Base-by-base conservation (phyloP, 345 rosid genomes). In the Sisymbrium irio region DNA sequence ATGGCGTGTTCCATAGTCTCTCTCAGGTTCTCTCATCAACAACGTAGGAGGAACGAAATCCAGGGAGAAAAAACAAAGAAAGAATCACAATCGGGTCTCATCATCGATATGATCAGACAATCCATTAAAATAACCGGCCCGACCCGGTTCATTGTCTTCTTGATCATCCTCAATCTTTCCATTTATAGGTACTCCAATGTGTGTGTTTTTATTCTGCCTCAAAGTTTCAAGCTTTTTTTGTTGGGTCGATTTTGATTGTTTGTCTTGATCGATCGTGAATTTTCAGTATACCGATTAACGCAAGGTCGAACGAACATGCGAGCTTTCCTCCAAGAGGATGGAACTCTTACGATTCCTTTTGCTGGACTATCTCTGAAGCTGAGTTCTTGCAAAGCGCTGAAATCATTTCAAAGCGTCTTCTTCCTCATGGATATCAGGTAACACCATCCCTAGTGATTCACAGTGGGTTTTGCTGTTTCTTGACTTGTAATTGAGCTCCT, bases 311-410 rank as follows among this genome's bases (percentile, higher is more conserved):
- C 15, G 79, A 65, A 36, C 91, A 56, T 57, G 94, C 92, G 63
- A 77, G 82, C 79, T 71, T 71, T 37, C 99, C 99, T 28, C 97
- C 97, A 7, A 85, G 97, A 85, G 99, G 99, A 53, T 95, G 99
- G 97, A 95, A 89, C 57, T 86, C 99, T 0, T 95, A 95, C 22
- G 97, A 95, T 77, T 91, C 98, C 59, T 94, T 88, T 77, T 85
- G 88, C 77, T 95, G 99, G 99, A 85, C 82, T 4, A 61, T 91
- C 75, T 88, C 93, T 1, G 99, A 91, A 81, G 81, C 85, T 62
- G 99, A 91, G 84, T 91, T 95, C 80, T 74, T 94, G 75, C 80
- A 81, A 17, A 92, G 74, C 49, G 88, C 99, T 37, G 86, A 85
- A 70, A 72, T 85, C 33, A 32, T 95, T 76, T 83, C 97, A 0